Percentiles rank a stretch among this genome's conserved stretches.
These are phyloP conservation scores for Xerocomellus chrysenteron DNA, from an alignment of 768 basidiomycete species.

Conservation along the genomic window DNA sequence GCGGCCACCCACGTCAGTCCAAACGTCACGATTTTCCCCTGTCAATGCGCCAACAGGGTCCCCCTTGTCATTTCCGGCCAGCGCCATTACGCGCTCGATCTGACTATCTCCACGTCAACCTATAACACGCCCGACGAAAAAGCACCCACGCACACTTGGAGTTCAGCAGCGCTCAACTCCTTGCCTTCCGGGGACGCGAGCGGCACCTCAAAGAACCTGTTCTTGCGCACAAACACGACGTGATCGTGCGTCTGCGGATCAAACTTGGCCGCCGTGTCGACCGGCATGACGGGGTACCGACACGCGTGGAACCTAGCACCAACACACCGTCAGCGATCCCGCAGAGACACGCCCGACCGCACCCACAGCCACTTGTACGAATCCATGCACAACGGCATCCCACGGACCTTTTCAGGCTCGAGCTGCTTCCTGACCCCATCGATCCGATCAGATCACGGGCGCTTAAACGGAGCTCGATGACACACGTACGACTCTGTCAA, in stretches of 20 bases:
- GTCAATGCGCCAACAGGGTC: slow-evolving; percentile 80
- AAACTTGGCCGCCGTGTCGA: slow-evolving; percentile 84
- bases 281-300: slow-evolving; percentile 82
- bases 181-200: slow-evolving; percentile 60
- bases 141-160: slow-evolving; percentile 58
- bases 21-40: slow-evolving; percentile 83
- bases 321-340: slow-evolving; percentile 1
- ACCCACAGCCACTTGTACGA: slow-evolving; percentile 92
- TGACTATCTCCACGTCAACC: slow-evolving; percentile 41
- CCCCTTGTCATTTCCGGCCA: slow-evolving; percentile 49
- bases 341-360: not conserved
- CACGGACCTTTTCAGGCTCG: slow-evolving; percentile 84
- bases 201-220: slow-evolving; percentile 84
- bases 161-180: slow-evolving; percentile 74
- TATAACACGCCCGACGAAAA: not conserved
- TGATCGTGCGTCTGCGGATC: slow-evolving; percentile 75
- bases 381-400: slow-evolving; percentile 80
- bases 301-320: slow-evolving; percentile 78
- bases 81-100: slow-evolving; percentile 64
- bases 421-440: slow-evolving; percentile 54
- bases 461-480: not conserved
- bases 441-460: not conserved
- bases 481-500: slow-evolving; percentile 69
- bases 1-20: slow-evolving; percentile 77
- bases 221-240: slow-evolving; percentile 87